A percentile compares a stretch with the other conserved stretches of the same genome.
These are phyloP conservation scores for Neofusicoccum umdonicola DNA, from an alignment of 2,329 filamentous ascomycete genomes.

Conservation along the genomic window DNA sequence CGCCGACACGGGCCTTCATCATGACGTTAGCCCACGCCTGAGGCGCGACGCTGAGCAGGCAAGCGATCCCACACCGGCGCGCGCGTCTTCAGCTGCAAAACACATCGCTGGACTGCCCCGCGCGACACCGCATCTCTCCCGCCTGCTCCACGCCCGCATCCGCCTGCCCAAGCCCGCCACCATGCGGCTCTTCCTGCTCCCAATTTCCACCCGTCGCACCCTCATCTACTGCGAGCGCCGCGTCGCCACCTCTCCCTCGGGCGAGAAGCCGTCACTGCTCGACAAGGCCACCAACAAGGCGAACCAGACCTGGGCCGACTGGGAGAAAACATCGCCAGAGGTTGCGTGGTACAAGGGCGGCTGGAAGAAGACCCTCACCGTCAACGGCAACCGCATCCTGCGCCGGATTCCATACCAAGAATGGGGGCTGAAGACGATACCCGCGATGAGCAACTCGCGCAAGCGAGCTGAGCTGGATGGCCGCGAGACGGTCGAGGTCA, in stretches of 20 bases:
- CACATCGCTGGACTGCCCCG: slow-evolving; percentile 18
- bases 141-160: background rate
- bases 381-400: slow-evolving; percentile 81
- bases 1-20: background rate
- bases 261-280: slow-evolving; percentile 57
- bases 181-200: slow-evolving; percentile 93
- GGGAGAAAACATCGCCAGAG: slow-evolving; percentile 66
- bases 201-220: slow-evolving; percentile 85
- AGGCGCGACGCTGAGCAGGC: background rate
- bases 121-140: slow-evolving; percentile 18
- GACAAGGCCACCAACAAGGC: slow-evolving; percentile 72
- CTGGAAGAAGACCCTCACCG: slow-evolving; percentile 85
- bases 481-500: slow-evolving; percentile 66
- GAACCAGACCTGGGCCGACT: slow-evolving; percentile 74
- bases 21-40: slow-evolving; percentile 19
- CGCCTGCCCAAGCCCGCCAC: slow-evolving; percentile 6
- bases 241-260: slow-evolving; percentile 36
- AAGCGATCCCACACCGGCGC: background rate
- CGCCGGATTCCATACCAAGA: slow-evolving; percentile 91
- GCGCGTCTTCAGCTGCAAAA: slow-evolving; percentile 2
- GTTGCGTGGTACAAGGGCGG: slow-evolving; percentile 51
- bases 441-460: slow-evolving; percentile 69
- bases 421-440: slow-evolving; percentile 96
- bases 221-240: slow-evolving; percentile 88
- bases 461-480: slow-evolving; percentile 62